phyloP scores from a whole-genome alignment of 768 basidiomycete species.

The Gloeophyllum trabeum region DNA sequence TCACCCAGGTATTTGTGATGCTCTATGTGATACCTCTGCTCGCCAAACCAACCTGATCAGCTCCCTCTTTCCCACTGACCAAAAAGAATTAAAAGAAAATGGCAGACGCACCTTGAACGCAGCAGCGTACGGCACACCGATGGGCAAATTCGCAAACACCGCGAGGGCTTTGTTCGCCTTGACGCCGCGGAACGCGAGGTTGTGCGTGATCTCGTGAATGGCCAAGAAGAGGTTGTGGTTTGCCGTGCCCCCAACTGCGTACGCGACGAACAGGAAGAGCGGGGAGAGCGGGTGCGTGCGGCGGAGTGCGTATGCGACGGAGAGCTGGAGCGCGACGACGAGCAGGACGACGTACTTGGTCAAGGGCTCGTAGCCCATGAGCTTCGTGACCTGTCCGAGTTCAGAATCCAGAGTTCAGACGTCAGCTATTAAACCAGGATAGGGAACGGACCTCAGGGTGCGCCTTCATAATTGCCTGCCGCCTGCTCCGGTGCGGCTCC shows the following conservation, averaged over 20 bases:
- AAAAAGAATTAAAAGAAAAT: background rate
- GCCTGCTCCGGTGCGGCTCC: constrained; percentile 86
- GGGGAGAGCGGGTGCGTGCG: constrained; percentile 58
- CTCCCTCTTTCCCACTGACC: background rate
- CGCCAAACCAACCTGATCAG: background rate
- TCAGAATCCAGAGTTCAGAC: background rate
- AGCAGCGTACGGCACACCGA: constrained; percentile 90
- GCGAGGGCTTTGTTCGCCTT: constrained; percentile 79
- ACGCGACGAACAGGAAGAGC: constrained; percentile 67
- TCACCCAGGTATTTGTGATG: constrained; percentile 95
- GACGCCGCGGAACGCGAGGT: constrained; percentile 82
- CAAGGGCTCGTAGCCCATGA: constrained; percentile 91
- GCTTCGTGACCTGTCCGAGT: constrained; percentile 65
- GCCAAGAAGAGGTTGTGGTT: constrained; percentile 98
- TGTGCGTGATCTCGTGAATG: constrained; percentile 98
- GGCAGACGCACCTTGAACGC: constrained; percentile 87
- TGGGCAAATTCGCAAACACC: constrained; percentile 86
- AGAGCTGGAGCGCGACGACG: constrained; percentile 73
- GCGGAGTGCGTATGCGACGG: constrained; percentile 52
- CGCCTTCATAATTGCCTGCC: constrained; percentile 85
- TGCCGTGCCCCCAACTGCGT: constrained; percentile 83
- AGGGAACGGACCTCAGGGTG: constrained; percentile 68
- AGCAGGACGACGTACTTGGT: constrained; percentile 85
- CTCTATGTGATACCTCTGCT: constrained; percentile 83
- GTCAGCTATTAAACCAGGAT: background rate